phyloP scores from a whole-genome alignment of 2,329 filamentous ascomycete genomes.

The Esteya vermicola region DNA sequence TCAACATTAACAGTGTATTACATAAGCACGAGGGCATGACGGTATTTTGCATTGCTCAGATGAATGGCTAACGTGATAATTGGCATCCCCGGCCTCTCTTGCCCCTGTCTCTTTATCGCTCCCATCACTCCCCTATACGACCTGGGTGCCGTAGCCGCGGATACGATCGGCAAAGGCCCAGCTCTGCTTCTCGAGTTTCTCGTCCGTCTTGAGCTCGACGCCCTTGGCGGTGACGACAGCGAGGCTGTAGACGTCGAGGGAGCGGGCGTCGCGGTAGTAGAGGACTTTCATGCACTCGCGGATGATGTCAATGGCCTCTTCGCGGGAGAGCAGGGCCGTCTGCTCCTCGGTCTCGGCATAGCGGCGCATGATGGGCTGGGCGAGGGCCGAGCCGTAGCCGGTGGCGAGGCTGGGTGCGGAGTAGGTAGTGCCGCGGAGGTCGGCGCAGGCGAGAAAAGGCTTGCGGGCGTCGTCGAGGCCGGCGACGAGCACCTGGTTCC shows the following conservation, averaged over 20 bases:
- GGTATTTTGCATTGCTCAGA: too few species aligned
- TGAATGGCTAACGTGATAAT: too few species aligned
- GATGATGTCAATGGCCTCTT: constrained; percentile 66
- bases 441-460: constrained; percentile 84
- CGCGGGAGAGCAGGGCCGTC: constrained; percentile 55
- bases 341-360: constrained; percentile 73
- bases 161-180: constrained; percentile 97
- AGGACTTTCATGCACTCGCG: constrained; percentile 97
- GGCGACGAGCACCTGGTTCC: constrained; percentile 89
- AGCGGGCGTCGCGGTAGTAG: constrained; percentile 92
- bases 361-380: constrained; percentile 78
- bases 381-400: constrained; percentile 84
- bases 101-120: too few species aligned
- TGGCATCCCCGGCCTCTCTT: not conserved
- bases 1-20: too few species aligned
- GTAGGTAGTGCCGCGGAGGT: constrained; percentile 88
- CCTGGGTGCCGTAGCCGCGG: constrained; percentile 86
- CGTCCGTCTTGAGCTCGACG: constrained; percentile 70
- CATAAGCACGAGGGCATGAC: too few species aligned
- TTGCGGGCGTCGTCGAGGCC: constrained; percentile 66
- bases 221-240: constrained; percentile 80
- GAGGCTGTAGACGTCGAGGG: constrained; percentile 80
- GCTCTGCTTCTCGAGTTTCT: constrained; percentile 88
- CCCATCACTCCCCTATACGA: constrained; percentile 25
- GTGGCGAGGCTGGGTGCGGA: constrained; percentile 78